Evolutionary conservation across 148 eudicot genomes (phyloP).

Genomic region (Beta vulgaris): DNA sequence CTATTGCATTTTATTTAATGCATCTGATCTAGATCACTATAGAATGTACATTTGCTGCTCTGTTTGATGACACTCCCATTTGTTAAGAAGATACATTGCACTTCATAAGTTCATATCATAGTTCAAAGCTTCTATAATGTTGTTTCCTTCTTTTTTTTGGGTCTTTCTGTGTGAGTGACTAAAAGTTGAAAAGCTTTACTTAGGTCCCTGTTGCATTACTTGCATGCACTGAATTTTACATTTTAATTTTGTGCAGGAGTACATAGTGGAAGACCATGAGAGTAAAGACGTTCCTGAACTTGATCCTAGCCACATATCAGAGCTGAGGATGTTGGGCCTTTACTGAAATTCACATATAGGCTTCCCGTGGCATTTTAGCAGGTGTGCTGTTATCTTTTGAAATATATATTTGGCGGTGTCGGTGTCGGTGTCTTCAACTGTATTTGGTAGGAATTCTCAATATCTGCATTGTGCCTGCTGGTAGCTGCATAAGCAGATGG

Average conservation of each 20-base stretch:
- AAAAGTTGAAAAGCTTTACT: neutral
- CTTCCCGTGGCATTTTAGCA: slow-evolving; percentile 9
- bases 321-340: slow-evolving; percentile 92
- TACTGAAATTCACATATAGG: slow-evolving; percentile 33
- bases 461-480: neutral
- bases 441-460: neutral
- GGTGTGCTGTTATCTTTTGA: neutral
- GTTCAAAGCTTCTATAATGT: neutral
- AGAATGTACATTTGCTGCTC: neutral
- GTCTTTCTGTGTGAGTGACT: neutral
- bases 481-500: neutral
- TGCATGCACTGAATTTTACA: slow-evolving; percentile 12
- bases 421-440: neutral
- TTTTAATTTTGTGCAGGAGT: slow-evolving; percentile 51
- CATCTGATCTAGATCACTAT: neutral
- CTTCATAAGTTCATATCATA: neutral
- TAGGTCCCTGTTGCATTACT: neutral
- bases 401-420: neutral
- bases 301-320: slow-evolving; percentile 75
- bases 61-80: neutral
- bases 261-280: slow-evolving; percentile 88
- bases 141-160: neutral
- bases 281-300: slow-evolving; percentile 70
- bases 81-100: neutral
- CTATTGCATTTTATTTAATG: too few relatives aligned